phyloP scores from a whole-genome alignment of 345 rosid genomes.

The Populus tremula region DNA sequence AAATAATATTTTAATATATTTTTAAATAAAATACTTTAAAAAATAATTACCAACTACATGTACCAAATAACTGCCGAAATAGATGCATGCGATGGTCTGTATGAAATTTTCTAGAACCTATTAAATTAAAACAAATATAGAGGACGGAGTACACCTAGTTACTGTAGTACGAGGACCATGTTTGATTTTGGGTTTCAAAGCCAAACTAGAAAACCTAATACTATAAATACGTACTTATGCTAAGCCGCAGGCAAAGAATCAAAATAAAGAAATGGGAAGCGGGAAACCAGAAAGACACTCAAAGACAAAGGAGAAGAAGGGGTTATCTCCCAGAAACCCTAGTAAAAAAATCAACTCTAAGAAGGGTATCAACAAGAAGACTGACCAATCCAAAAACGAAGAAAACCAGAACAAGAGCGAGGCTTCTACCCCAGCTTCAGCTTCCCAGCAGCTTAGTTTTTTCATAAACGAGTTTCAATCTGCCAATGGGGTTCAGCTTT shows the following conservation, averaged over 20 bases:
- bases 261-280: constrained; percentile 16
- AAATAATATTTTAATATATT: too few relatives aligned
- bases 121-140: too few relatives aligned
- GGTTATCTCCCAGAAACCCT: background rate
- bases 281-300: constrained; percentile 7
- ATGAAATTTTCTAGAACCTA: too few relatives aligned
- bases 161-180: too few relatives aligned
- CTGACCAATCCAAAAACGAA: too few relatives aligned
- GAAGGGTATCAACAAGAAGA: background rate
- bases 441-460: constrained; percentile 50
- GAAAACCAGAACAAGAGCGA: background rate
- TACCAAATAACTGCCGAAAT: too few relatives aligned
- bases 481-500: constrained; percentile 52
- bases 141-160: too few relatives aligned
- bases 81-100: background rate
- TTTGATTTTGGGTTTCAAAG: too few relatives aligned
- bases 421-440: constrained; percentile 17
- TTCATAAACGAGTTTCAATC: constrained; percentile 55
- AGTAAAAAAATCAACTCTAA: background rate
- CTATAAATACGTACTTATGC: too few relatives aligned
- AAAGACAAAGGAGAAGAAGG: background rate
- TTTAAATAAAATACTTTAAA: too few relatives aligned
- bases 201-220: too few relatives aligned
- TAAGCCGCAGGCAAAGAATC: background rate
- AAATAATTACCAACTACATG: too few relatives aligned